Evolutionary conservation across 345 rosid genomes (phyloP), one percentile per base, ranked within the genome.

Genomic region (Pistacia vera): DNA sequence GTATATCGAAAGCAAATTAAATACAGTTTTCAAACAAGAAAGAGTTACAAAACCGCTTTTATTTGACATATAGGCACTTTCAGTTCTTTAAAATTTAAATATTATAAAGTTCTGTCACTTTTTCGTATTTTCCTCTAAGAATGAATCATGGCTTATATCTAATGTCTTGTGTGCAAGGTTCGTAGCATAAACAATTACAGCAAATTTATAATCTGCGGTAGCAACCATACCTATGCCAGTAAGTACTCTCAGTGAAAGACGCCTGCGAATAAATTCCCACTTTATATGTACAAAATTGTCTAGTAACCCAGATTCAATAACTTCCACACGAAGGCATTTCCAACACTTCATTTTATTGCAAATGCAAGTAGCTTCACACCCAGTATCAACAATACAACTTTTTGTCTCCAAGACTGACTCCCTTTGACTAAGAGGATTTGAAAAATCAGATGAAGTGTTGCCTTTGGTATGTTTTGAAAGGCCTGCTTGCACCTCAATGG

Each of bases 231-330:
- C 97, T 68, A 85, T 85, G 67, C 88, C 85, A 79, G 80, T 71
- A 51, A 96, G 88, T 57, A 86, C 77, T 78, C 91, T 84, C 63
- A 86, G 73, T 59, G 82, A 85, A 58, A 88, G 88, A 68, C 78
- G 88, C 84, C 98, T 86, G 77, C 88, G 87, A 71, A 78, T 81
- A 72, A 90, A 78, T 79, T 96, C 97, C 97, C 92, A 86, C 77
- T 87, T 91, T 81, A 91, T 49, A 59, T 69, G 70, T 36, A 90
- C 68, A 69, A 85, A 82, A 80, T 71, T 83, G 70, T 28, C 80
- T 59, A 96, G 57, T 46, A 82, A 77, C 71, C 86, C 88, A 79
- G 97, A 85, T 74, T 85, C 85, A 52, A 68, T 64, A 68, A 83
- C 88, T 75, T 87, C 85, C 67, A 35, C 62, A 2, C 82, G 74